A percentile compares a stretch with the other conserved stretches of the same genome.
Evolutionary conservation across 805 yeast genomes (phyloP).

Genomic region (Yamadazyma kitorensis): DNA sequence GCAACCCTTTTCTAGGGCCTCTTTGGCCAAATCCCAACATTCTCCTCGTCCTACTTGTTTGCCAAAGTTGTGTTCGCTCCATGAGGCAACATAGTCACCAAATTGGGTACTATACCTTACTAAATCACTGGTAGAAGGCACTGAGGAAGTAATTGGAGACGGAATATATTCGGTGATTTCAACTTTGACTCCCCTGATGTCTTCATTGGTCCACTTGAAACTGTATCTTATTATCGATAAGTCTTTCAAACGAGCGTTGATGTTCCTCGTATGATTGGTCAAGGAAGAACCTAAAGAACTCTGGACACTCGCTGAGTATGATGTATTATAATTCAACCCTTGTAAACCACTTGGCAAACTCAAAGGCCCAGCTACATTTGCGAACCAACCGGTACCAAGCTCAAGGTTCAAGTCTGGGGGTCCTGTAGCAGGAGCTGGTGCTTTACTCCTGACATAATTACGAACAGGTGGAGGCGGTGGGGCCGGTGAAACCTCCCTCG

Average conservation of each 20-base stretch:
- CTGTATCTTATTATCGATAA: conserved; percentile 34
- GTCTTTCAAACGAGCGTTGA: conserved; percentile 42
- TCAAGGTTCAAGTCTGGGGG: conserved; percentile 44
- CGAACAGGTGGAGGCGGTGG: conserved; percentile 33
- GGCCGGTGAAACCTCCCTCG: conserved; percentile 12
- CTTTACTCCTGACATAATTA: conserved; percentile 16
- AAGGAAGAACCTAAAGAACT: conserved; percentile 14
- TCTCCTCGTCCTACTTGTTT: conserved; percentile 54
- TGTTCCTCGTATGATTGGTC: conserved; percentile 16
- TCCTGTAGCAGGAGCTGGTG: conserved; percentile 9
- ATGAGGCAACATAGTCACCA: conserved; percentile 53
- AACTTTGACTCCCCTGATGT: conserved; percentile 19
- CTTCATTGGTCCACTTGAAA: conserved; percentile 39
- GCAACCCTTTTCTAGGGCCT: conserved; percentile 52
- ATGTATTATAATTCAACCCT: conserved; percentile 32
- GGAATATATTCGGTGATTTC: conserved; percentile 34
- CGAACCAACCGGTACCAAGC: conserved; percentile 47
- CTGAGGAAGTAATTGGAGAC: conserved; percentile 38
- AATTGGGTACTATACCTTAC: conserved; percentile 32
- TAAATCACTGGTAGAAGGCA: conserved; percentile 33
- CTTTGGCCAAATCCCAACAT: conserved; percentile 60
- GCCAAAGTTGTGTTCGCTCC: conserved; percentile 51
- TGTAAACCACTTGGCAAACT: conserved; percentile 37
- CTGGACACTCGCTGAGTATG: too few relatives aligned
- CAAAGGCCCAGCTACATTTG: conserved; percentile 20